Evolutionary conservation across 2,329 filamentous ascomycete species (phyloP).

Genomic region (Aspergillus glaucus): DNA sequence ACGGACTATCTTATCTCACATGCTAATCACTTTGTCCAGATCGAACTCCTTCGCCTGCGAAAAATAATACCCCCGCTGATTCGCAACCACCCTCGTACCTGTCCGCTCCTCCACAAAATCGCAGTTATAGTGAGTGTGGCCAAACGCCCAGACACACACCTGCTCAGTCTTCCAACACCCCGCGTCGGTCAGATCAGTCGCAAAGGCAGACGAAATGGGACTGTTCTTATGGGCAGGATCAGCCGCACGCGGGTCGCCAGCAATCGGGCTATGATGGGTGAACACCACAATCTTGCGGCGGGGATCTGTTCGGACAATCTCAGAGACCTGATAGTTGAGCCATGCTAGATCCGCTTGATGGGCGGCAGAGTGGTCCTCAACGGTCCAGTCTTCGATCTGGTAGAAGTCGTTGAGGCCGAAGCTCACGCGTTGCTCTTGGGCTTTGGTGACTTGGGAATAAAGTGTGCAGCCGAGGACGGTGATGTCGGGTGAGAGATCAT

Average conservation of each 20-base stretch:
- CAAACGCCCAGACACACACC: slow-evolving; percentile 44
- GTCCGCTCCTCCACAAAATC: slow-evolving; percentile 28
- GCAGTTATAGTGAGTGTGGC: slow-evolving; percentile 46
- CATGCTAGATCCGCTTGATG: slow-evolving; percentile 31
- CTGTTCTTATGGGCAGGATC: slow-evolving; percentile 30
- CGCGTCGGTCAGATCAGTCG: slow-evolving; percentile 36
- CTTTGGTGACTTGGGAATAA: slow-evolving; percentile 42
- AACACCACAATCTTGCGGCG: slow-evolving; percentile 32
- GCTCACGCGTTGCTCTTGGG: slow-evolving; percentile 34
- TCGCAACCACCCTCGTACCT: slow-evolving; percentile 32
- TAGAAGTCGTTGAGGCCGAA: slow-evolving; percentile 49
- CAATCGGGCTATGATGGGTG: slow-evolving; percentile 34
- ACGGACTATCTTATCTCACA: slow-evolving; percentile 3
- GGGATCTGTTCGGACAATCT: slow-evolving; percentile 24
- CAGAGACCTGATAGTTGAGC: slow-evolving; percentile 34
- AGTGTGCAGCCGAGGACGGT: slow-evolving; percentile 45
- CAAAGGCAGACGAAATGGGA: slow-evolving; percentile 32
- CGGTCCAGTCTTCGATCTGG: slow-evolving; percentile 34
- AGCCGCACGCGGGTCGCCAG: slow-evolving; percentile 16
- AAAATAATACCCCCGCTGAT: slow-evolving; percentile 40
- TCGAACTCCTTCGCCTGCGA: slow-evolving; percentile 32
- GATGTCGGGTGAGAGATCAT: slow-evolving; percentile 30
- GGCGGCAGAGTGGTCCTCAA: slow-evolving; percentile 24
- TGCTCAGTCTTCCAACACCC: slow-evolving; percentile 32
- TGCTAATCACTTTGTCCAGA: slow-evolving; percentile 17